phyloP scores from a whole-genome alignment of 345 rosid species.

The Sisymbrium irio region DNA sequence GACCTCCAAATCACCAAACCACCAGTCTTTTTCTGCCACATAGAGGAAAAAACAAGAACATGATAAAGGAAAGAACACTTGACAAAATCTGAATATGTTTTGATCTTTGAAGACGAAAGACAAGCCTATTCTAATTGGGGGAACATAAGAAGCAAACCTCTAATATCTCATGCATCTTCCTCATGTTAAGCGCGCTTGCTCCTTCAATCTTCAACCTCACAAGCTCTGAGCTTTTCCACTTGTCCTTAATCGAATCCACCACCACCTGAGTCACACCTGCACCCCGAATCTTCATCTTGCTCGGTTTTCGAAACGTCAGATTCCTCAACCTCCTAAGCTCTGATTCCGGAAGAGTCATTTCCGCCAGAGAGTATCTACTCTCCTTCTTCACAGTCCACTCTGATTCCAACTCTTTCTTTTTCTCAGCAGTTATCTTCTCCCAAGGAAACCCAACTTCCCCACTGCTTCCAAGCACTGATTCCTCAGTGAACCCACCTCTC shows the following conservation, averaged over 20 bases:
- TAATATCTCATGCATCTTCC: constrained; percentile 79
- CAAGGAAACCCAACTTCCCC: constrained; percentile 72
- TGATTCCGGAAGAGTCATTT: constrained; percentile 77
- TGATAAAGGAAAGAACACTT: background rate
- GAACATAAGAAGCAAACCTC: constrained; percentile 59
- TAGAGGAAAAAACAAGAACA: constrained; percentile 1
- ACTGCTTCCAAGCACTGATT: constrained; percentile 42
- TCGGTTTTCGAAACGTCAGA: constrained; percentile 57
- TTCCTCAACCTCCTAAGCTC: constrained; percentile 85
- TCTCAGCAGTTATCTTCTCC: constrained; percentile 60
- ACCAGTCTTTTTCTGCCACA: constrained; percentile 76
- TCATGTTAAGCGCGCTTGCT: constrained; percentile 87
- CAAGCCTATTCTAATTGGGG: background rate
- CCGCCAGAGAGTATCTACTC: constrained; percentile 66
- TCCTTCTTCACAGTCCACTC: constrained; percentile 53
- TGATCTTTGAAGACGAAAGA: constrained; percentile 3
- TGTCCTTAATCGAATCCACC: constrained; percentile 67
- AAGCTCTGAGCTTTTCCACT: constrained; percentile 73
- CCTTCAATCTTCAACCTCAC: constrained; percentile 90
- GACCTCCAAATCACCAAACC: constrained; percentile 98
- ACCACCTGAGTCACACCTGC: constrained; percentile 71
- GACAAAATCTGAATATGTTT: background rate
- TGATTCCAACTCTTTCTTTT: constrained; percentile 39
- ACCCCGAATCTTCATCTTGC: constrained; percentile 57
- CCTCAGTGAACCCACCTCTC: constrained; percentile 65